Conservation (phyloP, 2,329 filamentous ascomycete genomes). For the Zymoseptoria brevis region DNA sequence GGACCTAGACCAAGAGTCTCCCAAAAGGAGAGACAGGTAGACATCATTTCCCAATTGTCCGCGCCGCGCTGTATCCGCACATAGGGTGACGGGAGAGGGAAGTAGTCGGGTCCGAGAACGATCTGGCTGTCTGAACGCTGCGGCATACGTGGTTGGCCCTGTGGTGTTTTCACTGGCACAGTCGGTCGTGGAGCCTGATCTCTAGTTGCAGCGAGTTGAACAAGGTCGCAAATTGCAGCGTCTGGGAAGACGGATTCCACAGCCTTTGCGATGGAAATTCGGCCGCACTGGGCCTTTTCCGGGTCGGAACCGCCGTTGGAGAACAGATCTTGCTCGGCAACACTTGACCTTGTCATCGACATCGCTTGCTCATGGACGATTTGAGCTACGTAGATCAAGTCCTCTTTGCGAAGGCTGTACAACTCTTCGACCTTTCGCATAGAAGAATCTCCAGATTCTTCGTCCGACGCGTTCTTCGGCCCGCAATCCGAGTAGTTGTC, state of each 20-base stretch:
- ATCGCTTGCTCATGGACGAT: conserved; percentile 27
- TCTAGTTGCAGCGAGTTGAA: conserved; percentile 21
- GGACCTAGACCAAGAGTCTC: conserved; percentile 70
- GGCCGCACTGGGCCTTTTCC: too few species aligned
- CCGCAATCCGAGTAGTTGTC: neutral
- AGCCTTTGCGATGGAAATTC: neutral
- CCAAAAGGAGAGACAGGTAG: conserved; percentile 71
- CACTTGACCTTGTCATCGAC: neutral
- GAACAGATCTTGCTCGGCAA: neutral
- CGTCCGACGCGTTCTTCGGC: neutral
- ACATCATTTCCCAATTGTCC: conserved; percentile 61
- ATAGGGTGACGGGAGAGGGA: conserved; percentile 59
- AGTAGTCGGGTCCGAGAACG: conserved; percentile 36
- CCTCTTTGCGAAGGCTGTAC: conserved; percentile 19
- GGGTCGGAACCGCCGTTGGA: neutral
- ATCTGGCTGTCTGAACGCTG: conserved; percentile 23
- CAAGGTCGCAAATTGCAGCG: conserved; percentile 17
- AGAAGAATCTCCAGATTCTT: conserved; percentile 4
- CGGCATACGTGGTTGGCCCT: conserved; percentile 25
- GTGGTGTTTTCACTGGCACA: conserved; percentile 12
- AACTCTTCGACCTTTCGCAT: conserved; percentile 8
- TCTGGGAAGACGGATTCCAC: conserved; percentile 11
- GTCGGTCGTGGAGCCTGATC: conserved; percentile 14
- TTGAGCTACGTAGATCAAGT: conserved; percentile 29
- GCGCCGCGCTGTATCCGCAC: conserved; percentile 65